phyloP scores from a whole-genome alignment of 148 eudicot genomes.

The Cornus controversa region DNA sequence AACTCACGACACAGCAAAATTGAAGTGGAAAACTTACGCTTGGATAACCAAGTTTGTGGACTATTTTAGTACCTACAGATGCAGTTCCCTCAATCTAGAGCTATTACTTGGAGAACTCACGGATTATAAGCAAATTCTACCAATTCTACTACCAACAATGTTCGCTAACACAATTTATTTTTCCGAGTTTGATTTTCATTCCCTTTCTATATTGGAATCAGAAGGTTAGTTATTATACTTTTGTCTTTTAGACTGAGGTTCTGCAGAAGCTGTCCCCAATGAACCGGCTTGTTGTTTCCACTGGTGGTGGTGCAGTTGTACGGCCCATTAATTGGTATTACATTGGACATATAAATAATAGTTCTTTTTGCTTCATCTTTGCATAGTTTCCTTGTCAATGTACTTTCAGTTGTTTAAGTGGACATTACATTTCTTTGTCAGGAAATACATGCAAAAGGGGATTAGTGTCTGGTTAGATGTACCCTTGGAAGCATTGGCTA shows the following conservation, averaged over 20 bases:
- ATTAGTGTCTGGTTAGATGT: slow-evolving; percentile 93
- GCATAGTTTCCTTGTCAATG: neutral
- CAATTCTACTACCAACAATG: too few species aligned
- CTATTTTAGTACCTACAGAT: too few species aligned
- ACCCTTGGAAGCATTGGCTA: slow-evolving; percentile 85
- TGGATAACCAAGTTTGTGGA: too few species aligned
- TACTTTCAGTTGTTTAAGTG: neutral
- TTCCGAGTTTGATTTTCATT: neutral
- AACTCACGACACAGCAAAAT: too few species aligned
- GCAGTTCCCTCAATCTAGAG: too few species aligned
- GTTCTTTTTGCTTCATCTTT: neutral
- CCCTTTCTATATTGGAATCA: neutral
- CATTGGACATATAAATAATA: neutral
- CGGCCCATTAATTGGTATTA: slow-evolving; percentile 86
- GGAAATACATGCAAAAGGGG: slow-evolving; percentile 89
- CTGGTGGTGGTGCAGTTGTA: slow-evolving; percentile 96
- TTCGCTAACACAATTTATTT: too few species aligned
- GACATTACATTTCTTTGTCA: slow-evolving; percentile 16
- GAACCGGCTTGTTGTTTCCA: slow-evolving; percentile 73
- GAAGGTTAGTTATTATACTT: slow-evolving; percentile 1
- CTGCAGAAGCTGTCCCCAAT: slow-evolving; percentile 57
- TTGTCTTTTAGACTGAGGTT: slow-evolving; percentile 64
- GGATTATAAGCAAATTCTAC: too few species aligned
- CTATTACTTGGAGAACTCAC: too few species aligned
- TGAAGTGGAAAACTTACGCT: too few species aligned